A percentile compares a stretch with the other conserved stretches of the same genome.
phyloP scores from a whole-genome alignment of 108 stramenopile species.

The Cyclostephanos tholiformis region DNA sequence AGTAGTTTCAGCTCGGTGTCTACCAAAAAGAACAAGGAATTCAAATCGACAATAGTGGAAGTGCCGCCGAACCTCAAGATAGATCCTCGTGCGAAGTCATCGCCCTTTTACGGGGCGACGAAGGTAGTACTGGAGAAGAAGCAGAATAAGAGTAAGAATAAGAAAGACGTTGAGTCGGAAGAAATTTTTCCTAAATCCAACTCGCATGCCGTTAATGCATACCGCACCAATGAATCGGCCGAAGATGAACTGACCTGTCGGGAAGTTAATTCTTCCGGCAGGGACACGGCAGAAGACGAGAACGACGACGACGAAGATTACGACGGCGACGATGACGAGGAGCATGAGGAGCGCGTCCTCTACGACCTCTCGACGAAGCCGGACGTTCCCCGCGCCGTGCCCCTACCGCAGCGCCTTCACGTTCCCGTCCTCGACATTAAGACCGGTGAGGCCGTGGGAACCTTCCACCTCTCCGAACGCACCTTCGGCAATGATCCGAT shows the following conservation, averaged over 20 bases:
- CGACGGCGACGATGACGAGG: constrained; percentile 47
- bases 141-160: constrained; percentile 24
- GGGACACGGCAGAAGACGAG: constrained; percentile 21
- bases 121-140: constrained; percentile 20
- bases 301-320: constrained; percentile 29
- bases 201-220: constrained; percentile 9
- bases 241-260: neutral
- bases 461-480: constrained; percentile 59
- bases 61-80: constrained; percentile 59
- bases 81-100: constrained; percentile 57
- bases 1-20: neutral
- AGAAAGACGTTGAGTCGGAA: constrained; percentile 11
- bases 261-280: neutral
- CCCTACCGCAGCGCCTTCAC: constrained; percentile 79
- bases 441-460: constrained; percentile 49
- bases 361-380: constrained; percentile 36
- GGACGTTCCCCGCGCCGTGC: constrained; percentile 49
- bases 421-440: constrained; percentile 48
- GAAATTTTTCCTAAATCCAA: constrained; percentile 10
- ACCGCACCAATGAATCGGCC: neutral
- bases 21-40: neutral
- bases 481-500: constrained; percentile 77
- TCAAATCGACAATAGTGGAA: constrained; percentile 8
- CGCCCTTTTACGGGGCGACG: constrained; percentile 47
- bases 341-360: constrained; percentile 37